These are phyloP conservation scores for Chytriomyces confervae DNA, from an alignment of 192 early-diverging fungal genomes.

Conservation along the genomic window DNA sequence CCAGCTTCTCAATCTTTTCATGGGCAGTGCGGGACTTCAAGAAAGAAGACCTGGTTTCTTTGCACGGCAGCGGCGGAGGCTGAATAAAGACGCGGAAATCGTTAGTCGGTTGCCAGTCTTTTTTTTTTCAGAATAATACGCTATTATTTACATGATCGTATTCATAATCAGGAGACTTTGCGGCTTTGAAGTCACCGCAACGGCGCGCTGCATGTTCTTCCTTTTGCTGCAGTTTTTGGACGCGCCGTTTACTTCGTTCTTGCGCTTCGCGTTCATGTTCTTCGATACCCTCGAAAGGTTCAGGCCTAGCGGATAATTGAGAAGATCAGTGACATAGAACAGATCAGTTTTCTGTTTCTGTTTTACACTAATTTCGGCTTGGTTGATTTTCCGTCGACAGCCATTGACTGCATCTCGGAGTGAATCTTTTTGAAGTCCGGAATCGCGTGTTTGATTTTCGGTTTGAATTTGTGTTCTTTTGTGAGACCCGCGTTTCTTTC, in stretches of 20 bases:
- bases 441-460: slow-evolving; percentile 23
- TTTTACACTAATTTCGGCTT: slow-evolving; percentile 18
- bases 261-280: slow-evolving; percentile 15
- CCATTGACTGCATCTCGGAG: slow-evolving; percentile 24
- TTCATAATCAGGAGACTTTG: neutral
- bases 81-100: neutral
- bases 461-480: slow-evolving; percentile 17
- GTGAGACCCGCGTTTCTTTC: slow-evolving; percentile 14
- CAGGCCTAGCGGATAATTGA: neutral
- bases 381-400: neutral
- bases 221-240: neutral
- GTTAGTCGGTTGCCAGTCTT: neutral
- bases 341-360: neutral
- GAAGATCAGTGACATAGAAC: neutral
- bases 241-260: slow-evolving; percentile 5
- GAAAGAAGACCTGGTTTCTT: slow-evolving; percentile 21
- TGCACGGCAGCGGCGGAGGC: neutral
- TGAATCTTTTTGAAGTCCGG: slow-evolving; percentile 21
- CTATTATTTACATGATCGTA: neutral
- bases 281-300: slow-evolving; percentile 32
- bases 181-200: slow-evolving; percentile 15
- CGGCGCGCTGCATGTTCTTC: neutral
- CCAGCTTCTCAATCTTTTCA: neutral
- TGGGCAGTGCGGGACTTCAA: neutral
- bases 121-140: neutral